Base-by-base conservation (phyloP, 192 early-diverging fungal genomes). In the Pecoramyces ruminantium region DNA sequence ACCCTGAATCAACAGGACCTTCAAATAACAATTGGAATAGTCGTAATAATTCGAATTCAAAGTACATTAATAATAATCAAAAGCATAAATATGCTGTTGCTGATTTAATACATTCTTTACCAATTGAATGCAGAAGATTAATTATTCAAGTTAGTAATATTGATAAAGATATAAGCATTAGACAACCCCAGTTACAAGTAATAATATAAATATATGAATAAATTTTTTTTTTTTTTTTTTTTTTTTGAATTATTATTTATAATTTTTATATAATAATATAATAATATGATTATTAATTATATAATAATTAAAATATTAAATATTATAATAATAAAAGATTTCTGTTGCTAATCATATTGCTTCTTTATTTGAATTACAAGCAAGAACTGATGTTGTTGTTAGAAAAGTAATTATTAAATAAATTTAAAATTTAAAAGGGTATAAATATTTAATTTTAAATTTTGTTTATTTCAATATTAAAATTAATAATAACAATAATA, bases 271-370 rank as follows among this genome's bases (percentile, higher is more conserved):
- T 81, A 28, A 27, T 28, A 28, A 29, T 2, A 2, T 27, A 29
- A 28, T 29, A 29, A 77, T 39, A 9, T 13, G 29, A 78, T 29
- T 29, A 28, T 81, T 29, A 29, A 13, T 81, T 28, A 13, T 6
- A 27, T 27, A 21, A 4, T n/a, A n/a, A n/a, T n/a, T n/a, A n/a
- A n/a, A n/a, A 29, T 28, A 51, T 80, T 28, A 34, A 29, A 67
- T 82, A 21, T 21, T 51, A 51, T 21, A 21, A 21, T 21, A 51
- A 51, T 51, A 28, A 40, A 82, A 93, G 92, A 86, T 94, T 15
- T 93, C 92, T 13, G 84, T 95, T 11, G 87, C 89, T 6, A 89
- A 86, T 79, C 87, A 92, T 83, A 89, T 95, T 79, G 92, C 94
- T 13, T 85, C 86, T 8, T 79, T 87, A 28, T 94, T 93, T 80